Evolutionary conservation across 2,329 filamentous ascomycete genomes (phyloP).

Genomic region (Alternaria novae-zelandiae): DNA sequence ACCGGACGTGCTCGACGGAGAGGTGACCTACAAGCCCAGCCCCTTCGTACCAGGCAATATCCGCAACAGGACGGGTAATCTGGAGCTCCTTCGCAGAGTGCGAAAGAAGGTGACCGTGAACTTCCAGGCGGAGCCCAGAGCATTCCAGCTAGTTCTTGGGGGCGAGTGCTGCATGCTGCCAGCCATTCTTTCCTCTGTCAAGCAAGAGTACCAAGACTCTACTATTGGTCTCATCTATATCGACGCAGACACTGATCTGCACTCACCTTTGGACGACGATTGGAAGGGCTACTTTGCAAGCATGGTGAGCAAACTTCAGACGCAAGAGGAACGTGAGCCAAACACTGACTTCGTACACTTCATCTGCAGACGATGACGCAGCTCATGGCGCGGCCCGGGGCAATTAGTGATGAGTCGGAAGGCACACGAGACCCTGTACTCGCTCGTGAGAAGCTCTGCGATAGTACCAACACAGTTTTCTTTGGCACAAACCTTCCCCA

Average conservation of each 20-base stretch:
- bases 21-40: constrained; percentile 5
- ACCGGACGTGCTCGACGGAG: constrained; percentile 1
- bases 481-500: constrained; percentile 20
- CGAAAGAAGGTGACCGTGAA: not conserved
- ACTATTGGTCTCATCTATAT: constrained; percentile 18
- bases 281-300: constrained; percentile 23
- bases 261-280: constrained; percentile 15
- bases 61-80: constrained; percentile 16
- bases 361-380: constrained; percentile 23
- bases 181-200: constrained; percentile 16
- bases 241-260: constrained; percentile 27
- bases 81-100: not conserved
- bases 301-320: constrained; percentile 9
- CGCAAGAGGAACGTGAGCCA: not conserved
- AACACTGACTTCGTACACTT: not conserved
- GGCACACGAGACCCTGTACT: not conserved
- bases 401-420: not conserved
- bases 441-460: not conserved
- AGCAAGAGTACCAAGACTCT: constrained; percentile 3
- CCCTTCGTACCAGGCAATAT: constrained; percentile 13
- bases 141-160: constrained; percentile 20
- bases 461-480: constrained; percentile 19
- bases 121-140: not conserved
- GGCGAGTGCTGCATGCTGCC: constrained; percentile 30
- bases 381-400: constrained; percentile 15